phyloP scores from a whole-genome alignment of 2,329 filamentous ascomycete genomes.

The Hirsutella rhossiliensis region DNA sequence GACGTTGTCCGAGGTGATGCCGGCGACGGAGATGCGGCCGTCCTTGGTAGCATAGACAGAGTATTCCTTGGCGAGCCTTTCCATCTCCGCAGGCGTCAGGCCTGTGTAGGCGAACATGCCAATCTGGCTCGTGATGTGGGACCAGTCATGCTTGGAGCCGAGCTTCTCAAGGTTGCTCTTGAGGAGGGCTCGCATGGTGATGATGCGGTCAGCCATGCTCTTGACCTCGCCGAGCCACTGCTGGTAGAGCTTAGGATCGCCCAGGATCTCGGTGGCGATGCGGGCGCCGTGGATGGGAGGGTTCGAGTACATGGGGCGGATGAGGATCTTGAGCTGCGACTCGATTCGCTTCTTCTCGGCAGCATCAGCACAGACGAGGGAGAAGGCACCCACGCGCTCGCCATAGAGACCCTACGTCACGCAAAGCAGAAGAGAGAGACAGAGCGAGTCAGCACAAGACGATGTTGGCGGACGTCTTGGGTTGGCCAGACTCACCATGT shows the following conservation, averaged over 20 bases:
- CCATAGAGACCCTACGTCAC: slow-evolving; percentile 73
- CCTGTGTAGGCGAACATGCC: slow-evolving; percentile 99
- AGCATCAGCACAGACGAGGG: slow-evolving; percentile 69
- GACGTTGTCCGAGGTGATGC: slow-evolving; percentile 71
- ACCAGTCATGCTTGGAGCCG: slow-evolving; percentile 95
- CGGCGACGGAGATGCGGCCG: slow-evolving; percentile 74
- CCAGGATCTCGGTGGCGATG: slow-evolving; percentile 85
- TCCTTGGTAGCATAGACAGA: slow-evolving; percentile 96
- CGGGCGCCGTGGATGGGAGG: slow-evolving; percentile 93
- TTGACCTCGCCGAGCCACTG: slow-evolving; percentile 97
- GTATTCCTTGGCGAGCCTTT: slow-evolving; percentile 81
- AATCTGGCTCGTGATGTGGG: slow-evolving; percentile 96
- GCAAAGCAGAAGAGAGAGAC: not conserved
- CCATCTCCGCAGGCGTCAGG: slow-evolving; percentile 83
- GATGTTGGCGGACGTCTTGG: not conserved
- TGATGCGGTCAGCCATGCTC: slow-evolving; percentile 98
- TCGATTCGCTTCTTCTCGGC: slow-evolving; percentile 95
- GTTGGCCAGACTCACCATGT: slow-evolving; percentile 58
- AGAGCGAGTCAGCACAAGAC: not conserved
- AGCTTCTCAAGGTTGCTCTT: slow-evolving; percentile 92
- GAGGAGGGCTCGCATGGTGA: slow-evolving; percentile 89
- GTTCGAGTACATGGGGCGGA: slow-evolving; percentile 96
- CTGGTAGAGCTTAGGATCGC: slow-evolving; percentile 70
- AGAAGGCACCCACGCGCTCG: slow-evolving; percentile 96
- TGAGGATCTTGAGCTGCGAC: slow-evolving; percentile 96